These are phyloP conservation scores for Syzygium aromaticum DNA, from an alignment of 345 rosid species.

Conservation along the genomic window DNA sequence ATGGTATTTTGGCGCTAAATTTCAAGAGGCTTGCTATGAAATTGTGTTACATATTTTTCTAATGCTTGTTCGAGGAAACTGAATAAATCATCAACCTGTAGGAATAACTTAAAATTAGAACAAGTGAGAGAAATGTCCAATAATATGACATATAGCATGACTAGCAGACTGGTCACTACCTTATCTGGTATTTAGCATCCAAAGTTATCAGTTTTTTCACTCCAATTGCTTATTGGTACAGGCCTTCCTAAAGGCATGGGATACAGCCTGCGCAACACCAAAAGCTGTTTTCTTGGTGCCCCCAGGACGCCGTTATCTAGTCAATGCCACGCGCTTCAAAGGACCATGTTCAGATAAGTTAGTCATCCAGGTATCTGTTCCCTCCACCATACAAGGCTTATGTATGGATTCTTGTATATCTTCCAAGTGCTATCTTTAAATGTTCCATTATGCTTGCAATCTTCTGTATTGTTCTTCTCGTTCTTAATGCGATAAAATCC, in stretches of 20 bases:
- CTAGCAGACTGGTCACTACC: background rate
- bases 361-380: conserved; percentile 60
- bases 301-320: conserved; percentile 51
- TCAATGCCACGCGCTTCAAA: conserved; percentile 71
- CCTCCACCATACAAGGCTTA: background rate
- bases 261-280: conserved; percentile 53
- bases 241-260: conserved; percentile 83
- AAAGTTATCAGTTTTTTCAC: background rate
- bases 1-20: background rate
- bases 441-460: background rate
- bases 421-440: background rate
- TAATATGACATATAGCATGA: background rate
- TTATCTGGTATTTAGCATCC: background rate
- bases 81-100: background rate
- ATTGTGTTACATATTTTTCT: background rate
- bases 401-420: background rate
- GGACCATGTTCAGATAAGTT: conserved; percentile 81
- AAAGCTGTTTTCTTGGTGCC: conserved; percentile 78
- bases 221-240: conserved; percentile 3
- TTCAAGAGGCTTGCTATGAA: background rate
- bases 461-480: background rate
- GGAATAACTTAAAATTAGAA: background rate
- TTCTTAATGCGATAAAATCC: background rate
- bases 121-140: background rate
- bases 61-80: background rate